Conservation (phyloP, 345 rosid genomes). For the Acer yangbiense region DNA sequence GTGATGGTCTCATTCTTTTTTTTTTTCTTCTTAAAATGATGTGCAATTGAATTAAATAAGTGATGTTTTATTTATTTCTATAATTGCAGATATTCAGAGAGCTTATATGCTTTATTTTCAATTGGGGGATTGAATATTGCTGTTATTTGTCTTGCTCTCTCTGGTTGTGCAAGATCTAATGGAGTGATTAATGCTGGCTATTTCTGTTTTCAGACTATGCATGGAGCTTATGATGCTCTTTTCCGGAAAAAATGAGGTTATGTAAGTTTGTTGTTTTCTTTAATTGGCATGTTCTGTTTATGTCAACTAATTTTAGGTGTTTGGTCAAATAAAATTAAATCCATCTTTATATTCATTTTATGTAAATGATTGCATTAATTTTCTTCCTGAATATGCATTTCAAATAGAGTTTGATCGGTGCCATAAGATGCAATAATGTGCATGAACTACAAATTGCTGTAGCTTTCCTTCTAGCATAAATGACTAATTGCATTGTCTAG, state of each 20-base stretch:
- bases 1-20: constrained; percentile 44
- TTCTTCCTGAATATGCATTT: no score
- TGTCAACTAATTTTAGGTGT: background rate
- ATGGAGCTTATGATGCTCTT: constrained; percentile 62
- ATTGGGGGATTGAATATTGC: constrained; percentile 78
- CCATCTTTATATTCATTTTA: background rate
- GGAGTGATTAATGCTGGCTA: constrained; percentile 96
- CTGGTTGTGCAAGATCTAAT: constrained; percentile 91
- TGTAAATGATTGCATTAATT: no score
- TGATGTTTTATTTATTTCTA: constrained; percentile 16
- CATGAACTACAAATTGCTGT: no score
- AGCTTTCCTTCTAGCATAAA: no score
- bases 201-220: constrained; percentile 84
- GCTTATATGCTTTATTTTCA: constrained; percentile 71
- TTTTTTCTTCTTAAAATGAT: background rate
- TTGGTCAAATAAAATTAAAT: background rate
- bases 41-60: background rate
- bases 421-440: no score
- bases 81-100: constrained; percentile 79
- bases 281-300: background rate
- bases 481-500: no score
- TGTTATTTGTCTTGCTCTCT: constrained; percentile 76
- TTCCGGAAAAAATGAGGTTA: constrained; percentile 41
- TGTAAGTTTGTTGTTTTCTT: constrained; percentile 43
- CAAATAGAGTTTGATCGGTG: no score